Conservation (phyloP, 441 rosid species). For the Mallotus repandus region DNA sequence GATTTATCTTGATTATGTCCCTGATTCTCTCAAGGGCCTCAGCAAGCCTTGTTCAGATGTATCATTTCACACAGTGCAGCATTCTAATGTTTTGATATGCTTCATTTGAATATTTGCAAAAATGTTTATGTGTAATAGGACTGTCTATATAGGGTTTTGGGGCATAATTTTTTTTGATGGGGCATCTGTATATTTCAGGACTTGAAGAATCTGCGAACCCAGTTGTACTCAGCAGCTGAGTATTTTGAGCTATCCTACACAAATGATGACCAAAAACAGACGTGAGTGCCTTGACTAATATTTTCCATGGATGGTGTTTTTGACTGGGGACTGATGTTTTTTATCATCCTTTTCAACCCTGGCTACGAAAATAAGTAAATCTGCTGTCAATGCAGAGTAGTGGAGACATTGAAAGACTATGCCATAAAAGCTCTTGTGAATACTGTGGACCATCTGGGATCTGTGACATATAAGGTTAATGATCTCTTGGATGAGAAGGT, state of each 20-base stretch:
- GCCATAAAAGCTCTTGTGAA: conserved; percentile 90
- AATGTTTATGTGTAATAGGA: not conserved
- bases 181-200: conserved; percentile 45
- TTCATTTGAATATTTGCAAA: not conserved
- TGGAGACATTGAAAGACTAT: conserved; percentile 89
- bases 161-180: not conserved
- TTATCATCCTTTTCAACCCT: conserved; percentile 5
- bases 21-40: not conserved
- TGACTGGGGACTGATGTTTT: not conserved
- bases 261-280: conserved; percentile 75
- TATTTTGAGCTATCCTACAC: conserved; percentile 87
- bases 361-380: conserved; percentile 7
- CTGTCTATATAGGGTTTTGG: conserved; percentile 2
- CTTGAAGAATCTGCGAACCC: conserved; percentile 77
- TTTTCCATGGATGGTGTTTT: not conserved
- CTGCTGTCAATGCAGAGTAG: conserved; percentile 57
- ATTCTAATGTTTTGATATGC: not conserved
- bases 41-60: not conserved
- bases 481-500: conserved; percentile 86
- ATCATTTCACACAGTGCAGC: not conserved
- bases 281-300: conserved; percentile 46
- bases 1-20: too few species aligned
- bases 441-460: conserved; percentile 94
- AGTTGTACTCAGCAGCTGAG: conserved; percentile 92
- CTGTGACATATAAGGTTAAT: conserved; percentile 79